phyloP scores from a whole-genome alignment of 352 stramenopile species.

The Pythium insidiosum region DNA sequence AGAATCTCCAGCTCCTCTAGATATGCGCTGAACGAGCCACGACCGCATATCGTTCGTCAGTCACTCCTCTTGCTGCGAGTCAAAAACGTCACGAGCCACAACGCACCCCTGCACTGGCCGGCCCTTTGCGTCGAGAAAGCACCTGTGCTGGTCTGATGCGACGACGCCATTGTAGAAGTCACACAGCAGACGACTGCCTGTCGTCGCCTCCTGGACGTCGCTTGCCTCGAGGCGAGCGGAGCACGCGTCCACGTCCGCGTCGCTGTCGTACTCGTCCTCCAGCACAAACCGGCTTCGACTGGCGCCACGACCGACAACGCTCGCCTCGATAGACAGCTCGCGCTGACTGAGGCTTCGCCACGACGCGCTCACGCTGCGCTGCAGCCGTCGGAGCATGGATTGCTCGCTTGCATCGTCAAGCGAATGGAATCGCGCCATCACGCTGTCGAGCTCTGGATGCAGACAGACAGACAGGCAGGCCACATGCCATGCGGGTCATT shows the following conservation, averaged over 20 bases:
- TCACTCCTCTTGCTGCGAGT: not conserved
- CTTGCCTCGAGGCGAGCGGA: too few species aligned
- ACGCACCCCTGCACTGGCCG: slow-evolving; percentile 38
- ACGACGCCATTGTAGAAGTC: slow-evolving; percentile 77
- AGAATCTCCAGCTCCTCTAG: slow-evolving; percentile 38
- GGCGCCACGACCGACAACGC: slow-evolving; percentile 1
- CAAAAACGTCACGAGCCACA: not conserved
- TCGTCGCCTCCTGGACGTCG: slow-evolving; percentile 49
- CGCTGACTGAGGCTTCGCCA: slow-evolving; percentile 12
- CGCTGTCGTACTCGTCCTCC: slow-evolving; percentile 14
- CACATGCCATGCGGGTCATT: too few species aligned
- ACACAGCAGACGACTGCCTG: slow-evolving; percentile 65
- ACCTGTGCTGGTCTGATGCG: slow-evolving; percentile 59
- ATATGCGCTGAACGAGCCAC: slow-evolving; percentile 25
- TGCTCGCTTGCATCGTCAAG: slow-evolving; percentile 17
- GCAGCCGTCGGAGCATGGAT: slow-evolving; percentile 43
- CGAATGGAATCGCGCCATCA: slow-evolving; percentile 11
- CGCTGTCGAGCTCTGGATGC: too few species aligned
- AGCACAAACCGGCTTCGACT: slow-evolving; percentile 6
- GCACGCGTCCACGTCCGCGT: slow-evolving; percentile 7
- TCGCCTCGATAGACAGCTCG: slow-evolving; percentile 1
- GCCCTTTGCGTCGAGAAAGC: slow-evolving; percentile 45
- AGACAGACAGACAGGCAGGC: too few species aligned
- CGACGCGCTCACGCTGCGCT: slow-evolving; percentile 38
- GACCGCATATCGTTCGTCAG: not conserved